Conservation (phyloP, 768 basidiomycete species). For the Xanthoconium purpureum region DNA sequence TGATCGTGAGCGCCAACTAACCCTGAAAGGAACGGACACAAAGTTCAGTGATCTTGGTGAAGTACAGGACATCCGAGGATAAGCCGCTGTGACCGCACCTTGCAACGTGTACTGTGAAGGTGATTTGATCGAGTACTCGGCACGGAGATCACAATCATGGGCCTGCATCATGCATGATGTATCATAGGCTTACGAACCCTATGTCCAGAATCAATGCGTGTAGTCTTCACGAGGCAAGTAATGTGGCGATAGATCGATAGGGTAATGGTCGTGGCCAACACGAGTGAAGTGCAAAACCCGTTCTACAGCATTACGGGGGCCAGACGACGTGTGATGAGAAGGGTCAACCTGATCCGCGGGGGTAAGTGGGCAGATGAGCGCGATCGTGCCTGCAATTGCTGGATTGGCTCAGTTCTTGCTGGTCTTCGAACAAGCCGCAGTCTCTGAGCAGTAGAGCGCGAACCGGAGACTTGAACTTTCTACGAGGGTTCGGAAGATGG, state of each 20-base stretch:
- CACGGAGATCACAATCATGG: background rate
- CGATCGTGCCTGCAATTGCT: too few species aligned
- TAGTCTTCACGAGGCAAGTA: background rate
- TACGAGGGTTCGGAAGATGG: background rate
- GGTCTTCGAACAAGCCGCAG: too few species aligned
- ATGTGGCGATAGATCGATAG: background rate
- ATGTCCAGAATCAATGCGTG: slow-evolving; percentile 1
- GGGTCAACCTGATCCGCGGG: too few species aligned
- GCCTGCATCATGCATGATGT: background rate
- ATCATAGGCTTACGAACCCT: background rate
- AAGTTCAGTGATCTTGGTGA: background rate
- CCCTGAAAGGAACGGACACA: background rate
- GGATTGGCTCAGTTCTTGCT: too few species aligned
- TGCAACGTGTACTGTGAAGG: background rate
- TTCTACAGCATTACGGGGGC: background rate
- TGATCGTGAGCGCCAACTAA: background rate
- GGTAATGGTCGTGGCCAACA: background rate
- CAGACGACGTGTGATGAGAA: too few species aligned
- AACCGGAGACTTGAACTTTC: too few species aligned
- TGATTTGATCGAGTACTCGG: background rate
- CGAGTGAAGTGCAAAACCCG: background rate
- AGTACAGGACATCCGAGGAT: background rate
- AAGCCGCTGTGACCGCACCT: background rate
- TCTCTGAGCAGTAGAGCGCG: too few species aligned
- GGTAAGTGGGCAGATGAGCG: too few species aligned